Conservation (phyloP, 768 basidiomycete genomes). For the Macrolepiota fuliginosa region DNA sequence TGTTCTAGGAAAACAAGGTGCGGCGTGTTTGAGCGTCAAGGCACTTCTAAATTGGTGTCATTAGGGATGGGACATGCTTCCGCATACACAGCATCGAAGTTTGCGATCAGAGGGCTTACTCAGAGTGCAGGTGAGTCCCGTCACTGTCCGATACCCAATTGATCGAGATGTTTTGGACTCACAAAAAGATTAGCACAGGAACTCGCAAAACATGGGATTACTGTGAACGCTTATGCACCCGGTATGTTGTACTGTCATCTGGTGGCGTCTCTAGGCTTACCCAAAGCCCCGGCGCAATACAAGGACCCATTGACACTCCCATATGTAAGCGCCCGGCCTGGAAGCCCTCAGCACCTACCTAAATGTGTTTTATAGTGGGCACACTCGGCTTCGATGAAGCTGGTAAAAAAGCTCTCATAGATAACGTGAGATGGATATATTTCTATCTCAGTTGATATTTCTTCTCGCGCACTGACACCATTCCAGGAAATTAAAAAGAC, state of each 20-base stretch:
- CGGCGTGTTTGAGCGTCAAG: neutral
- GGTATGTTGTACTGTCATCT: slow-evolving; percentile 15
- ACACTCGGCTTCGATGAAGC: too few relatives aligned
- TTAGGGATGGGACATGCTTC: neutral
- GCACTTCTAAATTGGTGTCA: neutral
- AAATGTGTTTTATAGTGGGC: too few relatives aligned
- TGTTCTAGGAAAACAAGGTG: slow-evolving; percentile 37
- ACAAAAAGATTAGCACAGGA: slow-evolving; percentile 18
- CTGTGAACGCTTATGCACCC: slow-evolving; percentile 35
- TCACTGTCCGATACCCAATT: neutral
- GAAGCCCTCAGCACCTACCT: too few relatives aligned
- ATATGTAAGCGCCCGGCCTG: too few relatives aligned
- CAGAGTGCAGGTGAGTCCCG: slow-evolving; percentile 26
- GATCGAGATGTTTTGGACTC: neutral
- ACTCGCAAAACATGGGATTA: slow-evolving; percentile 22
- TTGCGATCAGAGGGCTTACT: slow-evolving; percentile 39
- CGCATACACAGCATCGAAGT: slow-evolving; percentile 36
- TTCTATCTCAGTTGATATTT: too few relatives aligned
- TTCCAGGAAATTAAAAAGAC: too few relatives aligned
- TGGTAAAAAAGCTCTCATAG: too few relatives aligned
- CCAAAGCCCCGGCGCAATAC: too few relatives aligned
- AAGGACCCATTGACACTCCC: too few relatives aligned
- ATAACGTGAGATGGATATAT: too few relatives aligned
- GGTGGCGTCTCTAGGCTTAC: neutral
- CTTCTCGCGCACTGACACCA: too few relatives aligned